Base-by-base conservation (phyloP, 352 stramenopile species). In the Phytophthora pinifolia region DNA sequence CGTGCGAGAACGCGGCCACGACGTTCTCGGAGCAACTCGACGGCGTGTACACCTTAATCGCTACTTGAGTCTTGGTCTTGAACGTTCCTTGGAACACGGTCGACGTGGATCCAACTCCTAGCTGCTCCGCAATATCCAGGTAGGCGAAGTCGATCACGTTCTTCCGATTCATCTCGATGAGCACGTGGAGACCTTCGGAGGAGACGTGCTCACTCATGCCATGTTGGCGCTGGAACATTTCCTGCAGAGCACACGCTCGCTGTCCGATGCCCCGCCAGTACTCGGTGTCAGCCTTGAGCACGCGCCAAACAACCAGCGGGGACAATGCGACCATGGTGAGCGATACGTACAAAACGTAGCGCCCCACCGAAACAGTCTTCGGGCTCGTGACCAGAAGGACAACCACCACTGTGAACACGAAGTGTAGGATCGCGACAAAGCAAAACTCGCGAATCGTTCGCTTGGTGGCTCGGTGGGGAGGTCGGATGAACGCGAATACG, bases 111-210 rank as follows among this genome's bases (percentile, higher is more conserved):
- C 69, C 74, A 9, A 62, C 51, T 4, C 67, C 72, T 43, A 82
- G 57, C 20, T 62, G 59, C 3, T 49, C 45, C 15, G 59, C 41
- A n/a, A 84, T 39, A 8, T 75, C 56, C 25, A 84, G 38, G 37
- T 79, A 77, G 6, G 72, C 72, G 49, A 85, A 85, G 33, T 85
- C 74, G 22, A 85, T 79, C 31, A 85, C 57, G 43, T 66, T 61
- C 29, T 79, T 82, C 8, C 68, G 68, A 22, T 84, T 73, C 64
- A 78, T 70, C 37, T 83, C 73, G 42, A 84, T 82, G 12, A 82
- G 48, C 9, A 75, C 37, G 36, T 85, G 72, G 0, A 85, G 53
- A 27, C 68, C 71, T 35, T 78, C 33, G 6, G 68, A 70, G 0
- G 71, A 81, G 1, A 78, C 41, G 0, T 59, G 58, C 18, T 82